Evolutionary conservation across 345 rosid genomes (phyloP), one percentile per base, ranked within the genome.

Genomic region (Microthlaspi erraticum): DNA sequence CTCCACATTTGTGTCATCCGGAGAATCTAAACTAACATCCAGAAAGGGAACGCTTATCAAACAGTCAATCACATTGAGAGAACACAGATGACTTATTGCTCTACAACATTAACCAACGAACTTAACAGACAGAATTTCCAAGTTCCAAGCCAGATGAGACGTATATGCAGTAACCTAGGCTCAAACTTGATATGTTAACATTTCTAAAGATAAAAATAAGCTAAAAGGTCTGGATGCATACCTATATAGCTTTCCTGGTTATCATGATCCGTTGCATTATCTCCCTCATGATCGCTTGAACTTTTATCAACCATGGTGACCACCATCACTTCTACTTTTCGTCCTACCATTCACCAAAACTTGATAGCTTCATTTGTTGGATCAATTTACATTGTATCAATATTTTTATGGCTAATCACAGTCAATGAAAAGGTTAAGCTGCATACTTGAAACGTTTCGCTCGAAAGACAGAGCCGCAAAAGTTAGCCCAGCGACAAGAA

Each of bases 391-490:
- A 20, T 42, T 32, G 32, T 52, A 52, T 33, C 45, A 33, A 31
- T 29, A 0, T 23, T 1, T 14, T 20, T 7, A 37, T 7, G 2
- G 10, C 6, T 26, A 70, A 10, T 44, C 42, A 48, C 13, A 41
- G 19, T 39, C 7, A 18, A 20, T 32, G n/a, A 41, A 31, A 41
- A 17, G 16, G 2, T 32, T 29, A 1, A 16, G 26, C 10, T 9
- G 71, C 96, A 84, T 78, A 91, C 93, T 76, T 10, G 76, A 68
- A 59, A 74, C 66, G 49, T 74, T 77, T 14, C 81, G 77, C 65
- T 86, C 88, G 50, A 81, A 14, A 52, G 88, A 85, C 31, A 89
- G 44, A 31, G 89, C 84, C 0, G 93, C 92, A 66, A 80, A 83
- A 29, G 83, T 66, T 75, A 93, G 44, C 7, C 95, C 95, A 7